Conservation (phyloP, 352 stramenopile species). For the Phytophthora niederhauseri region DNA sequence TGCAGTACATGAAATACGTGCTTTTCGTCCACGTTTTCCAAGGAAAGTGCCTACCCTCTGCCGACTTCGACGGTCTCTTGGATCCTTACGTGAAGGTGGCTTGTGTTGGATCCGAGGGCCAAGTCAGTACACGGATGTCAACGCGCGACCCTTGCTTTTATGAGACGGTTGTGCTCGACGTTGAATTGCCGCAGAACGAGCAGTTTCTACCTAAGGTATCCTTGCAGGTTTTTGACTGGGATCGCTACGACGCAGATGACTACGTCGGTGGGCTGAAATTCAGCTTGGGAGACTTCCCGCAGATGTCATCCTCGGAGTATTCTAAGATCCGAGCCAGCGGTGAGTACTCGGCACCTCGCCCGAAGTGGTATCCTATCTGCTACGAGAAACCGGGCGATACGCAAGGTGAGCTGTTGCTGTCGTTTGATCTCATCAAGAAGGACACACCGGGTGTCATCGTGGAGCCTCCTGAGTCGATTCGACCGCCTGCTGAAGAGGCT, state of each 20-base stretch:
- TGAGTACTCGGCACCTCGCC: constrained; percentile 60
- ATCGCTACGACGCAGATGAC: constrained; percentile 75
- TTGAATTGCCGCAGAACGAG: constrained; percentile 72
- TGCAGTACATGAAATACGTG: constrained; percentile 80
- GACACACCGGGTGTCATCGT: constrained; percentile 61
- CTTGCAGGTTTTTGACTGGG: constrained; percentile 79
- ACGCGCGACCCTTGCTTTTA: constrained; percentile 89
- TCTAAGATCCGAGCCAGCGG: constrained; percentile 48
- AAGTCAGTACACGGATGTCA: constrained; percentile 61
- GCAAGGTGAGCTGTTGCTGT: constrained; percentile 82
- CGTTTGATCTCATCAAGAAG: constrained; percentile 78
- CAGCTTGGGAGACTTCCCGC: constrained; percentile 59
- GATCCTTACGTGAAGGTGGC: constrained; percentile 88
- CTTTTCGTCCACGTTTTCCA: constrained; percentile 89
- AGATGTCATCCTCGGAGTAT: constrained; percentile 67
- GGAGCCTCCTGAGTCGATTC: constrained; percentile 64
- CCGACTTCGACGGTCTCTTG: constrained; percentile 74
- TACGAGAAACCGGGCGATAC: constrained; percentile 64
- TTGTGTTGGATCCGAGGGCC: constrained; percentile 73
- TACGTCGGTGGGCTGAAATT: constrained; percentile 72
- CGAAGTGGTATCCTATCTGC: constrained; percentile 76
- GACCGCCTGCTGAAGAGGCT: constrained; percentile 59
- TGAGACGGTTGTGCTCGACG: constrained; percentile 77
- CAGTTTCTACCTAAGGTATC: constrained; percentile 74
- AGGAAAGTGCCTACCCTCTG: constrained; percentile 67